Conservation (phyloP, 2,329 filamentous ascomycete species). For the Exophiala calicioides region DNA sequence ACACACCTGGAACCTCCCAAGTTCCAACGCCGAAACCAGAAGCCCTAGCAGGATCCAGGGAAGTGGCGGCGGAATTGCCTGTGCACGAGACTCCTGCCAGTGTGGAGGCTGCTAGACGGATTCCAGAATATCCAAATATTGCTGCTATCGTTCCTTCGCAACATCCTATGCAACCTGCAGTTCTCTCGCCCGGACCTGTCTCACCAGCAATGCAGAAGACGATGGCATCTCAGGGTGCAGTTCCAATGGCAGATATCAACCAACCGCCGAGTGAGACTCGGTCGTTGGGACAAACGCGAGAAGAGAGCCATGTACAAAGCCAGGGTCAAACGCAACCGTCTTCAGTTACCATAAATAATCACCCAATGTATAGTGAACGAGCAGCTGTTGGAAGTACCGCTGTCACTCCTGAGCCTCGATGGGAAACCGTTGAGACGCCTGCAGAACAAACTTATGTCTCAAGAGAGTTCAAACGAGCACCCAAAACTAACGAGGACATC, state of each 20-base stretch:
- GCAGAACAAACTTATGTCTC: neutral
- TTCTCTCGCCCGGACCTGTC: constrained; percentile 61
- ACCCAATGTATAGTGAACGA: constrained; percentile 30
- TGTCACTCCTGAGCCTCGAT: constrained; percentile 9
- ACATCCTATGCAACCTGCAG: constrained; percentile 7
- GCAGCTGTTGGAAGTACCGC: neutral
- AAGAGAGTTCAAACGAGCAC: neutral
- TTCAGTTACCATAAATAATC: constrained; percentile 40
- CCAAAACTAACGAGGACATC: neutral
- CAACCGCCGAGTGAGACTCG: constrained; percentile 39
- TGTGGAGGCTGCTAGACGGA: neutral
- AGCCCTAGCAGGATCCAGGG: neutral
- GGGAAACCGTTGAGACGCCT: constrained; percentile 6
- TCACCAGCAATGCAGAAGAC: constrained; percentile 64
- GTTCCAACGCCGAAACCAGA: neutral
- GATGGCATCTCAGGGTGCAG: constrained; percentile 64
- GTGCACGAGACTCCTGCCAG: neutral
- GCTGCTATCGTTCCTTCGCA: constrained; percentile 13
- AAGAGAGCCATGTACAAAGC: constrained; percentile 20
- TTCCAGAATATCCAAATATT: constrained; percentile 15
- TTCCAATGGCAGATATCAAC: constrained; percentile 62
- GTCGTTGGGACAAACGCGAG: constrained; percentile 13
- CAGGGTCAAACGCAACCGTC: constrained; percentile 39
- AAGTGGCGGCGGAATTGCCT: neutral
- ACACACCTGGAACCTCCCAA: constrained; percentile 6